phyloP scores from a whole-genome alignment of 140 eudicot species.

The Cichorium intybus region DNA sequence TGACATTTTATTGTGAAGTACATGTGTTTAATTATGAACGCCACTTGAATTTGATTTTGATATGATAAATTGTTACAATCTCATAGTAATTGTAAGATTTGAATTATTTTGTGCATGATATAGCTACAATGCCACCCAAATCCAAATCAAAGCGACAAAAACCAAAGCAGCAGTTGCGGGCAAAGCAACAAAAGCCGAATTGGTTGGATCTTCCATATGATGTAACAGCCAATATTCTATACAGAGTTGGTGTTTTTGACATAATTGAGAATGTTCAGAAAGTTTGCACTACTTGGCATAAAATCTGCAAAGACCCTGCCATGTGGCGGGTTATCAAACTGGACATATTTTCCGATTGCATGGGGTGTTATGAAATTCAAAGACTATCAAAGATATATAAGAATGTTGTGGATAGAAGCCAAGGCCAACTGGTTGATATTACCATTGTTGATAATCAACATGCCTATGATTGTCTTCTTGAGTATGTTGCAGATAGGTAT shows the following conservation, averaged over 20 bases:
- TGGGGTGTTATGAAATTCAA: no score
- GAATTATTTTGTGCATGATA: no score
- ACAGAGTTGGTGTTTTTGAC: constrained; percentile 26
- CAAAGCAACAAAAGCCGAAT: background rate
- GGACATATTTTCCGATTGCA: no score
- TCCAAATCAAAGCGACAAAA: background rate
- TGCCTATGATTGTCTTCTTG: background rate
- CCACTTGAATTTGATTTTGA: no score
- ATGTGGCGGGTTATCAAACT: constrained; percentile 41
- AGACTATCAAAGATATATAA: background rate
- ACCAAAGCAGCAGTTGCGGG: background rate
- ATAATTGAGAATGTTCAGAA: constrained; percentile 40
- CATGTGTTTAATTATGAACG: no score
- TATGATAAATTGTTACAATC: no score
- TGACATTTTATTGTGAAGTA: no score
- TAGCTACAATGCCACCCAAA: constrained; percentile 5
- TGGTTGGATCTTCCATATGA: constrained; percentile 25
- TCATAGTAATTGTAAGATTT: no score
- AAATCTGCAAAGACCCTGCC: constrained; percentile 38
- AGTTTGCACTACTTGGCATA: constrained; percentile 49
- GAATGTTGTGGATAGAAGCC: constrained; percentile 19
- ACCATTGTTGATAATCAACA: background rate
- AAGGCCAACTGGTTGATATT: constrained; percentile 13
- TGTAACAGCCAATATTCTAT: constrained; percentile 34
- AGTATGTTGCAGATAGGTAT: constrained; percentile 16